A percentile compares a stretch with the other conserved stretches of the same genome.
phyloP scores from a whole-genome alignment of 495 filamentous ascomycete species.

The Penicilliopsis zonata region DNA sequence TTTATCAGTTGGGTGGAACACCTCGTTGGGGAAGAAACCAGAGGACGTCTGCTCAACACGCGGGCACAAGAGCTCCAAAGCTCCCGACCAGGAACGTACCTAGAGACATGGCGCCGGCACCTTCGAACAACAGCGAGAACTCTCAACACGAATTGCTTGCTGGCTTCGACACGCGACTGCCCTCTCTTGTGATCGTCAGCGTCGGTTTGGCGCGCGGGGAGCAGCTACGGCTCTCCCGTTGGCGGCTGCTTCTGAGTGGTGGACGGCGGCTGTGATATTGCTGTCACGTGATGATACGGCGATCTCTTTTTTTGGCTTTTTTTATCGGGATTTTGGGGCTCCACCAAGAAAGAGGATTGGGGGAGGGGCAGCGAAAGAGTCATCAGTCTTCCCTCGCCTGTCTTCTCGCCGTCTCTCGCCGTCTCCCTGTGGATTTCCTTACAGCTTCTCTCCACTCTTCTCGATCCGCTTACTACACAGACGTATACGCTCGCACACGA shows the following conservation, averaged over 20 bases:
- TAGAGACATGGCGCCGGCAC: constrained; percentile 22
- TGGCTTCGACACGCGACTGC: too few species aligned
- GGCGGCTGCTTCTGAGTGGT: background rate
- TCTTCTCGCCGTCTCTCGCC: constrained; percentile 4
- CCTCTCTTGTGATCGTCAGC: too few species aligned
- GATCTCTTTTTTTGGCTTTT: background rate
- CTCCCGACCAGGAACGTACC: constrained; percentile 19
- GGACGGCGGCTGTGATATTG: background rate
- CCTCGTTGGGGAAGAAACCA: background rate
- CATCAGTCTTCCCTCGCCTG: background rate
- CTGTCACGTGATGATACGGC: constrained; percentile 10
- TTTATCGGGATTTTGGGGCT: background rate
- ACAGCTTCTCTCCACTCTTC: constrained; percentile 4
- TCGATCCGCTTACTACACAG: background rate
- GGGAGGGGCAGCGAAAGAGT: background rate
- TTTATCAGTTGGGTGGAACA: background rate
- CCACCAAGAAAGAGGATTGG: background rate
- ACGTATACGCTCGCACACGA: constrained; percentile 5
- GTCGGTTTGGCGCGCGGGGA: too few species aligned
- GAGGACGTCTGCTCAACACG: background rate
- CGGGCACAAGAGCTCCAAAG: background rate
- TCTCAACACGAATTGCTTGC: constrained; percentile 12
- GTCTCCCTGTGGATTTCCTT: constrained; percentile 3
- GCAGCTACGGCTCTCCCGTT: constrained; percentile 1
- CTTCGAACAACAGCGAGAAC: constrained; percentile 1